Evolutionary conservation across 371 early-diverging fungal species (phyloP).

Genomic region (Mucor sp.): DNA sequence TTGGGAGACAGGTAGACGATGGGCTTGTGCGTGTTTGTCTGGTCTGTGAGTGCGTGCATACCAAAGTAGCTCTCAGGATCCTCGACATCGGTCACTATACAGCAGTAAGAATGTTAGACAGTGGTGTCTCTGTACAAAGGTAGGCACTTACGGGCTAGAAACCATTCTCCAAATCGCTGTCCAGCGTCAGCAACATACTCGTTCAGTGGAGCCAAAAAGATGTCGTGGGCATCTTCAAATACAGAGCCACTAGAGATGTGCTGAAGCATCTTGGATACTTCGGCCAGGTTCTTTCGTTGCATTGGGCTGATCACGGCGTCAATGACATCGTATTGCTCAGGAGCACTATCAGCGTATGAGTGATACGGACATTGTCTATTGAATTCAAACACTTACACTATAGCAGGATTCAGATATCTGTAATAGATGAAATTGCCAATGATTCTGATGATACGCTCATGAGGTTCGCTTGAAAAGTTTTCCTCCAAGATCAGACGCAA

Average conservation of each 20-base stretch:
- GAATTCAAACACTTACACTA: conserved; percentile 65
- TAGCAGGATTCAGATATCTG: conserved; percentile 97
- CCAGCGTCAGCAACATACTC: conserved; percentile 78
- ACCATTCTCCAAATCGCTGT: conserved; percentile 77
- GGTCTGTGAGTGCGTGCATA: conserved; percentile 88
- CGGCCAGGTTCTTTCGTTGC: conserved; percentile 95
- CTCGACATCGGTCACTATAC: conserved; percentile 74
- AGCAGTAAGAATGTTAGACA: not conserved
- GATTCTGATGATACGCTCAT: conserved; percentile 78
- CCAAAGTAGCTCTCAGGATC: conserved; percentile 89
- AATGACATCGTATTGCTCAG: conserved; percentile 96
- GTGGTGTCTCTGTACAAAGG: not conserved
- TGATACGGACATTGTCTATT: too few species aligned
- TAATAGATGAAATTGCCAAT: conserved; percentile 96
- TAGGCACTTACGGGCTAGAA: conserved; percentile 59
- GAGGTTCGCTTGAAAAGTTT: conserved; percentile 82
- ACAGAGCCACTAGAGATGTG: conserved; percentile 85
- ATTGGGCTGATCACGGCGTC: conserved; percentile 80
- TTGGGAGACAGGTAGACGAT: conserved; percentile 85
- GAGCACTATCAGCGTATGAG: too few species aligned
- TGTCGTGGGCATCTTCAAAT: conserved; percentile 69
- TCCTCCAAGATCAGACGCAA: conserved; percentile 74
- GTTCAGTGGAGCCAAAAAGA: conserved; percentile 78
- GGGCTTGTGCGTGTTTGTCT: conserved; percentile 83
- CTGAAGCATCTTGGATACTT: conserved; percentile 90